Percentiles rank a stretch among this genome's conserved stretches.
phyloP scores from a whole-genome alignment of 805 yeast species.

The Schizosaccharomyces cryophilus region DNA sequence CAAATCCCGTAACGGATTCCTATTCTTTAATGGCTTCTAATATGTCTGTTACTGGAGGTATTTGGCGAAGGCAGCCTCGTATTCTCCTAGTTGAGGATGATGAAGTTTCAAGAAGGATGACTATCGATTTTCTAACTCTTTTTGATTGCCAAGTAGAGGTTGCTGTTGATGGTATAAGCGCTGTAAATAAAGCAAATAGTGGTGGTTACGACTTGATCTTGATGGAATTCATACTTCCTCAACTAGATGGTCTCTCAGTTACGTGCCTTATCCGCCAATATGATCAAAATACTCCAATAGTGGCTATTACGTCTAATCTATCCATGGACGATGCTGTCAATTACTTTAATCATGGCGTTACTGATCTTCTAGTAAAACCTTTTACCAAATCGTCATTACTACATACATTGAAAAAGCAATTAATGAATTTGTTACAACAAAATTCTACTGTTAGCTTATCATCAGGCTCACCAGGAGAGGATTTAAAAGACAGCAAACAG shows the following conservation, averaged over 20 bases:
- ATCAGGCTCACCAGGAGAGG: not conserved
- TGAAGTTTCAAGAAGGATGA: constrained; percentile 45
- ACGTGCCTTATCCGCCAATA: constrained; percentile 69
- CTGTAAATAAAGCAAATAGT: constrained; percentile 62
- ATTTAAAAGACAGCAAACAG: not conserved
- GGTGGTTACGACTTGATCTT: constrained; percentile 26
- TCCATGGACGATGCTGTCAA: constrained; percentile 55
- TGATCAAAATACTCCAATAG: constrained; percentile 67
- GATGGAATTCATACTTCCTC: constrained; percentile 34
- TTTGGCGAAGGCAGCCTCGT: constrained; percentile 19
- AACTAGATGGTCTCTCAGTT: constrained; percentile 50
- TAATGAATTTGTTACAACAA: constrained; percentile 7
- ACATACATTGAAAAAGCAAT: constrained; percentile 39
- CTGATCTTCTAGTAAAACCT: constrained; percentile 80
- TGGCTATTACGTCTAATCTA: constrained; percentile 83
- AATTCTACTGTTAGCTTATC: not conserved
- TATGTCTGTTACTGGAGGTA: not conserved
- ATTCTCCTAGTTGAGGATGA: constrained; percentile 34
- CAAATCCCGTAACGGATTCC: not conserved
- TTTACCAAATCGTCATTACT: constrained; percentile 71
- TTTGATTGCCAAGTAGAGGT: constrained; percentile 85
- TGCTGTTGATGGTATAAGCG: constrained; percentile 72
- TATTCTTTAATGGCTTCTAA: not conserved
- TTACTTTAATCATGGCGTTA: constrained; percentile 27
- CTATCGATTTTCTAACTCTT: constrained; percentile 57